These are phyloP conservation scores for Crotalaria pallida DNA, from an alignment of 306 rosid species.

Conservation along the genomic window DNA sequence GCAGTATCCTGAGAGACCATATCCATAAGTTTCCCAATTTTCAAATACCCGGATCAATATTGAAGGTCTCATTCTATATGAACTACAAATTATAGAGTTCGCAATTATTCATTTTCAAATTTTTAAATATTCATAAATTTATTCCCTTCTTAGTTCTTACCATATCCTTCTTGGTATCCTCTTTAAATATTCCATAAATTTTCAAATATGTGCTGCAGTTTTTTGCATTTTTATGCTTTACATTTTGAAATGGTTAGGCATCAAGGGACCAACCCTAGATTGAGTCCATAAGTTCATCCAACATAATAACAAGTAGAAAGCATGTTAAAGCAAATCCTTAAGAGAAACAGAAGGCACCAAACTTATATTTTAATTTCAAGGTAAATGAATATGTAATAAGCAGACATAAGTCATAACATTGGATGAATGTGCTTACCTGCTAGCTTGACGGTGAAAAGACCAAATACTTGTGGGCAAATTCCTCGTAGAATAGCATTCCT, in stretches of 20 bases:
- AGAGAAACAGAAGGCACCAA: slow-evolving; percentile 1
- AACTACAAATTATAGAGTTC: background rate
- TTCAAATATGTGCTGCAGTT: background rate
- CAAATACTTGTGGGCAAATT: slow-evolving; percentile 91
- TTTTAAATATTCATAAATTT: background rate
- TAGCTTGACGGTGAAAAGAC: slow-evolving; percentile 91
- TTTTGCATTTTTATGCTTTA: background rate
- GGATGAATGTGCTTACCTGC: slow-evolving; percentile 55
- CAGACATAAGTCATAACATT: slow-evolving; percentile 5
- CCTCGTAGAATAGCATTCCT: slow-evolving; percentile 91
- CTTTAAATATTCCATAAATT: background rate
- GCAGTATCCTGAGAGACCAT: background rate
- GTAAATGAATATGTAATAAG: background rate
- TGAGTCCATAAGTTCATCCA: slow-evolving; percentile 5
- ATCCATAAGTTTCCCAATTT: background rate
- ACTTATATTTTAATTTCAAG: background rate
- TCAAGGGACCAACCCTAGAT: background rate
- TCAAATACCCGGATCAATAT: background rate
- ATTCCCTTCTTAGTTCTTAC: background rate
- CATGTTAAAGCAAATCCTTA: slow-evolving; percentile 15
- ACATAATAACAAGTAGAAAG: slow-evolving; percentile 9
- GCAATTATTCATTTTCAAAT: background rate
- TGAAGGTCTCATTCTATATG: background rate
- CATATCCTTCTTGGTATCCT: background rate
- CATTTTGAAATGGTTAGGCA: background rate